Evolutionary conservation across 805 yeast genomes (phyloP).

Genomic region (Metschnikowia arizonensis): DNA sequence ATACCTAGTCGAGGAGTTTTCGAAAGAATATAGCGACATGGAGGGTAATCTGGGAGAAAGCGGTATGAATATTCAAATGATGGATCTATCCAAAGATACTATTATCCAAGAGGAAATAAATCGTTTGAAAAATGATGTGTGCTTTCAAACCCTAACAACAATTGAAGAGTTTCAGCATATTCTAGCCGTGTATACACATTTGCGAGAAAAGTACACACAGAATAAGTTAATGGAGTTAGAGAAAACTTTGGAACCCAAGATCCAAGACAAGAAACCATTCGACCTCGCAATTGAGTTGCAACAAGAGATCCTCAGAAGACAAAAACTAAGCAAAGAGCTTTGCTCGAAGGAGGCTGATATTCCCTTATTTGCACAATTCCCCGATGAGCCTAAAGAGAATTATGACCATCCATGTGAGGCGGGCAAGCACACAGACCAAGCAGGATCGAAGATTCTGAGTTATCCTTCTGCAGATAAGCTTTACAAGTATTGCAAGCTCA

Average conservation of each 20-base stretch:
- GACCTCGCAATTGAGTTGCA: constrained; percentile 27
- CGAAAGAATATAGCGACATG: constrained; percentile 14
- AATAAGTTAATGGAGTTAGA: constrained; percentile 5
- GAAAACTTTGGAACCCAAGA: not conserved
- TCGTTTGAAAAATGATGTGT: constrained; percentile 37
- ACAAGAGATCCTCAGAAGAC: constrained; percentile 23
- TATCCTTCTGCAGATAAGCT: constrained; percentile 32
- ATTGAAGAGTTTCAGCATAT: constrained; percentile 26
- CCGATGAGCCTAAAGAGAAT: constrained; percentile 21
- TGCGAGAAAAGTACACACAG: constrained; percentile 15
- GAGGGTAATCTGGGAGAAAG: constrained; percentile 12
- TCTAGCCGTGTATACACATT: constrained; percentile 8
- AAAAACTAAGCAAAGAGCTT: constrained; percentile 17
- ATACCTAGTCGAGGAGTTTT: constrained; percentile 27
- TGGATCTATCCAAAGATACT: constrained; percentile 28
- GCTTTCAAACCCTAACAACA: constrained; percentile 32
- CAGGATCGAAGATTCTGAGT: constrained; percentile 20
- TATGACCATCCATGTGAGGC: not conserved
- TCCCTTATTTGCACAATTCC: constrained; percentile 15
- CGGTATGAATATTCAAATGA: constrained; percentile 5
- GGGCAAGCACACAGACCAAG: not conserved
- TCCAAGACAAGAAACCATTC: constrained; percentile 11
- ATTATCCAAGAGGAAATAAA: constrained; percentile 40
- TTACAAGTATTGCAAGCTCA: constrained; percentile 38
- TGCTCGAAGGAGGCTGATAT: constrained; percentile 22